Evolutionary conservation across 805 yeast genomes (phyloP), one percentile per base, ranked within the genome.

Genomic region (Yamadazyma olivae): DNA sequence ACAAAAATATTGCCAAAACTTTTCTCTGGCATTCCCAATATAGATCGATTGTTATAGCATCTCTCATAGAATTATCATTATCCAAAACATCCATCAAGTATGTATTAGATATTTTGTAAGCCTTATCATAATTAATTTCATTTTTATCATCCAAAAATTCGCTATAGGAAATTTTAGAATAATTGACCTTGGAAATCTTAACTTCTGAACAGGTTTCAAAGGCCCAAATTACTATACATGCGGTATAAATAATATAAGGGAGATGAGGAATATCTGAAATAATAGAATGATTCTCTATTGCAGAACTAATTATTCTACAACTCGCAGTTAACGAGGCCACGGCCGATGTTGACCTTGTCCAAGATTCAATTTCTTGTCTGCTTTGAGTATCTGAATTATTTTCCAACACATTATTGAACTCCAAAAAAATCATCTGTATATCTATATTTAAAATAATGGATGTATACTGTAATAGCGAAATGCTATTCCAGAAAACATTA

Each of bases 401-500:
- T 6, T 25, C 20, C n/a, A 14, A 7, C 9, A 39, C 33, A 27
- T 40, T 39, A 3, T 33, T 33, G 10, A 58, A 29, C n/a, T n/a
- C n/a, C n/a, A n/a, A n/a, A n/a, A n/a, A n/a, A n/a, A n/a, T n/a
- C 6, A 45, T 23, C 13, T 41, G 39, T 14, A 49, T 43, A 35
- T 59, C 52, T 14, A 56, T 49, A 38, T 57, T 50, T 12, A 59
- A 41, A 17, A 50, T 47, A n/a, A 59, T 37, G 10, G 54, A 36
- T 6, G 57, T 60, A 6, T 46, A 35, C 21, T 55, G 48, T 17
- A 49, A 51, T 15, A 54, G 32, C 12, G 55, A 48, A 7, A 58
- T 39, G 31, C 57, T 59, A 1, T 58, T 53, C 68, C 68, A 63
- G 24, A 55, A 61, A 3, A 56, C 44, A 6, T 57, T 51, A 3